A percentile compares a stretch with the other conserved stretches of the same genome.
Conservation (phyloP, 305 asterid genomes). For the Fraxinus dipetala region DNA sequence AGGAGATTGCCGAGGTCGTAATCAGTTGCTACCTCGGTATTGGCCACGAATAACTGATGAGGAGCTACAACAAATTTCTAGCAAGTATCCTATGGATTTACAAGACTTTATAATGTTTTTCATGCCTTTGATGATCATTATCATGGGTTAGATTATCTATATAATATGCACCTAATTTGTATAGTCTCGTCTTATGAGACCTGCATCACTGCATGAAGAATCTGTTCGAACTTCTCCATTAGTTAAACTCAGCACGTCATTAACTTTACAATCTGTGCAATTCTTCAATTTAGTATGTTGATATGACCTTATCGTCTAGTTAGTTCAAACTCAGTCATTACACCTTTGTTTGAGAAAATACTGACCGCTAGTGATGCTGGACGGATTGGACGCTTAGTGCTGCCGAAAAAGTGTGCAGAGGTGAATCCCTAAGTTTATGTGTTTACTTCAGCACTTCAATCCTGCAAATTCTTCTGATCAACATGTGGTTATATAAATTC, state of each 20-base stretch:
- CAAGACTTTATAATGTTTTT: constrained; percentile 13
- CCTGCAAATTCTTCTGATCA: constrained; percentile 4
- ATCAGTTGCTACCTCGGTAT: constrained; percentile 62
- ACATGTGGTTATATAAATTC: neutral
- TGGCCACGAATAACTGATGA: constrained; percentile 61
- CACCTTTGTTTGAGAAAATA: constrained; percentile 91
- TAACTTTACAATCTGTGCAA: constrained; percentile 14
- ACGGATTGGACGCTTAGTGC: constrained; percentile 86
- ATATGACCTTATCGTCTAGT: constrained; percentile 53
- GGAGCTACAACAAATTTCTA: constrained; percentile 65
- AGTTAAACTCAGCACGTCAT: constrained; percentile 16
- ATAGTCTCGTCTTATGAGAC: constrained; percentile 11
- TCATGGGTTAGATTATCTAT: neutral
- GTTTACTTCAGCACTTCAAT: constrained; percentile 14
- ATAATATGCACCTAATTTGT: constrained; percentile 15
- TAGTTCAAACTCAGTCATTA: constrained; percentile 69
- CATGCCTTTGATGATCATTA: constrained; percentile 24
- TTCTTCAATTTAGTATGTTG: constrained; percentile 23
- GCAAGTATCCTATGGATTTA: constrained; percentile 63
- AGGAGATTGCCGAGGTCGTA: constrained; percentile 53
- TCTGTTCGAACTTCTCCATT: constrained; percentile 10
- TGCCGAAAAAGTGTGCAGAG: constrained; percentile 98
- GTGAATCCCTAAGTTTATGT: constrained; percentile 41
- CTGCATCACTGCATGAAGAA: constrained; percentile 6
- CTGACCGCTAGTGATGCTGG: constrained; percentile 98